Conservation (phyloP, 2,329 filamentous ascomycete species). For the Paecilomyces sp. region DNA sequence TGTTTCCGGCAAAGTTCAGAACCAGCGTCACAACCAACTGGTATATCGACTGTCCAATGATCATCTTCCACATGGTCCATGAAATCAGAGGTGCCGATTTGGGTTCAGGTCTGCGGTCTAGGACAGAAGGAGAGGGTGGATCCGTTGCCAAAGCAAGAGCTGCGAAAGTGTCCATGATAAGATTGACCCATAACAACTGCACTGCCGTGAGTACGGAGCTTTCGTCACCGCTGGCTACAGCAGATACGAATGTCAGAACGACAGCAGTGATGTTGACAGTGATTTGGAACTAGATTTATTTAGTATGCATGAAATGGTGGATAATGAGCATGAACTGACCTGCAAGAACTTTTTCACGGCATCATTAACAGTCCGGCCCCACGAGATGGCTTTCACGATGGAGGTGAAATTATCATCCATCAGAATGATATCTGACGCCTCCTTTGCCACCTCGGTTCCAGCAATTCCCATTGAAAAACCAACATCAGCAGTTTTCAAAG, state of each 20-base stretch:
- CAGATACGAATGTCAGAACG: slow-evolving; percentile 57
- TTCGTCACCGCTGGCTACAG: slow-evolving; percentile 50
- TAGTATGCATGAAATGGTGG: not conserved
- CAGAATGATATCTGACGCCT: slow-evolving; percentile 76
- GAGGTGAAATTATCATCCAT: slow-evolving; percentile 86
- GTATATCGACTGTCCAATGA: slow-evolving; percentile 37
- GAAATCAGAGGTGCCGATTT: slow-evolving; percentile 41
- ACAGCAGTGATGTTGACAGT: slow-evolving; percentile 62
- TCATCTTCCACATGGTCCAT: slow-evolving; percentile 42
- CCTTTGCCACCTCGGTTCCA: slow-evolving; percentile 77
- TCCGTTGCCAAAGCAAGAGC: slow-evolving; percentile 60
- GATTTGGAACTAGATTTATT: slow-evolving; percentile 30
- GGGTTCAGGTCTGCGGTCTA: slow-evolving; percentile 46
- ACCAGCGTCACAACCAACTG: slow-evolving; percentile 36
- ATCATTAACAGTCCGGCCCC: slow-evolving; percentile 72
- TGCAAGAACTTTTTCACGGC: slow-evolving; percentile 67
- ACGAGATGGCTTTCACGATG: slow-evolving; percentile 77
- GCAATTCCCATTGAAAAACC: slow-evolving; percentile 83
- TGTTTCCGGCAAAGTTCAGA: slow-evolving; percentile 39
- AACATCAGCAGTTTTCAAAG: slow-evolving; percentile 72
- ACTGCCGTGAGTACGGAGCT: slow-evolving; percentile 58
- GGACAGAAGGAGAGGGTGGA: slow-evolving; percentile 50
- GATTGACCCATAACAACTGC: slow-evolving; percentile 62
- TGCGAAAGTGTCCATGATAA: slow-evolving; percentile 65
- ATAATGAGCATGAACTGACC: slow-evolving; percentile 8